Base-by-base conservation (phyloP, 352 stramenopile genomes). In the Phytopythium montanum region DNA sequence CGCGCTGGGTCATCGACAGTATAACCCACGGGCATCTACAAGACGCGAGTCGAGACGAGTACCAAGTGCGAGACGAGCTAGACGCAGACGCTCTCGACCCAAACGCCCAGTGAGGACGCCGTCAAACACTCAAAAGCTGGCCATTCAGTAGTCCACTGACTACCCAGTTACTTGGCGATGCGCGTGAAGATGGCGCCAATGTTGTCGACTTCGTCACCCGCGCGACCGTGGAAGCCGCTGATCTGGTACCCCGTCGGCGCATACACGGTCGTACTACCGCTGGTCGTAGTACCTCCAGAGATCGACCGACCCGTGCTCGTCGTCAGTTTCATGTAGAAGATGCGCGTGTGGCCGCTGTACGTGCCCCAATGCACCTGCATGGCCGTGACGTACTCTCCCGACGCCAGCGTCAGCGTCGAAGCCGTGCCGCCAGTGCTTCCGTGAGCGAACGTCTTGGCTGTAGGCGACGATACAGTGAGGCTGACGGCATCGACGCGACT, bases 1-100 rank as follows among this genome's bases (percentile, higher is more conserved):
- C 80, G 14, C 76, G 76, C 1, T 92, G 83, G 83, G 62, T 90
- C n/a, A 62, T 92, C 0, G 69, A 87, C 25, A 90, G 80, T 53
- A 68, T 90, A 16, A 38, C 81, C 23, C 66, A 75, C 46, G 74
- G 75, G 25, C 54, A 75, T 33, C 65, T 80, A 4, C 60, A 87
- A 12, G 72, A 77, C 33, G 67, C 69, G 45, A 50, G 70, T 18
- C 41, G 33, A 14, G 46, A 53, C 3, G 68, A 67, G 16, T 79
- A 69, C 28, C 57, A 68, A 62, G 61, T 75, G 44, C 36, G 44
- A 18, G 52, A 65, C 26, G 59, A 60, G 34, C 60, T 36, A 12
- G 50, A 56, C 23, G 29, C n/a, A 12, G 50, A 56, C 34, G 31
- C 31, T 14, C 26, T 18, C 0, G 29, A 6, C 14, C 14, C 16